Evolutionary conservation across 768 basidiomycete species (phyloP), one percentile per base, ranked within the genome.

Genomic region (Lactarius psammicola): DNA sequence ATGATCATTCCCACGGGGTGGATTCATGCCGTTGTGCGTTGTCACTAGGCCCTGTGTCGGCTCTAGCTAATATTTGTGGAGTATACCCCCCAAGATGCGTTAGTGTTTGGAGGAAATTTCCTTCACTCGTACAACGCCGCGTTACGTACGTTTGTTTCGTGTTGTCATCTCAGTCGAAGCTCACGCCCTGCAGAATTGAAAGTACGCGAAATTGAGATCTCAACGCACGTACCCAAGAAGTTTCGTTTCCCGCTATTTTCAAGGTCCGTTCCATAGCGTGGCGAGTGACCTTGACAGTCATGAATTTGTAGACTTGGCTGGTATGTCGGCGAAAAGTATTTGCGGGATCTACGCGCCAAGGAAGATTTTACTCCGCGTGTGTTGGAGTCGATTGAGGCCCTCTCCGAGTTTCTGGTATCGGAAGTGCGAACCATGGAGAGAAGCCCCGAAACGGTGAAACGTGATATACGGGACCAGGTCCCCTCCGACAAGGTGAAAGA

Each of bases 91-190:
- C 76, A 82, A 36, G 95, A 99, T 74, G 90, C 95, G 4, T 80
- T 99, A 49, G 97, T 99, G 1, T 96, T 98, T 72, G 96, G 96
- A 1, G 96, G 96, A 44, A 99, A 99, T 76, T 99, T 98, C 75
- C 75, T 99, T 58, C 96, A 99, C 76, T 95, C 94, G 9, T 94
- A 90, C 75, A 88, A 94, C 71, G 85, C 96, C 53, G 80, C 83
- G 1, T 94, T 89, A 3, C 95, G 95, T 95, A 76, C 69, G 91
- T 54, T 31, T 28, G 15, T 53, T 56, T 57, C 33, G 51, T 2
- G 40, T 55, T 55, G 17, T 51, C 51, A 4, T 34, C 33, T 49
- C 49, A 63, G 49, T 23, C 8, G 8, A 26, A 70, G 62, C 55
- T 61, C 65, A 56, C 56, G 65, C 30, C 61, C 38, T 49, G 17